Conservation (phyloP, 2,329 filamentous ascomycete species). For the Fusarium sp. region DNA sequence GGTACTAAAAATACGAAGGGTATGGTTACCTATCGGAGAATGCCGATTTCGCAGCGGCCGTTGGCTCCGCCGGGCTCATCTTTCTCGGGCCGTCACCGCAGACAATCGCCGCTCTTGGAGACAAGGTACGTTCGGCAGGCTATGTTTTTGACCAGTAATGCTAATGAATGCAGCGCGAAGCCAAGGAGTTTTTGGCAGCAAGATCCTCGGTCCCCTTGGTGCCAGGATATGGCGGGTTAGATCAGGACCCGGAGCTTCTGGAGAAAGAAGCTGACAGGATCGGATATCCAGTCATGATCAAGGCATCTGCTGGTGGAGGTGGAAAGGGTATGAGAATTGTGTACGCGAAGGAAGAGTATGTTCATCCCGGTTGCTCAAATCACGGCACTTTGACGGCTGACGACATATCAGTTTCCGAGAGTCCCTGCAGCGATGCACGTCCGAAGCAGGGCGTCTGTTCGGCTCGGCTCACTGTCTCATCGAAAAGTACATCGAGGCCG, state of each 20-base stretch:
- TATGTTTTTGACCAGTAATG: neutral
- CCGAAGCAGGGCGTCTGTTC: neutral
- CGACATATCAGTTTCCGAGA: neutral
- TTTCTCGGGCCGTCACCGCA: neutral
- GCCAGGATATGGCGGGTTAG: neutral
- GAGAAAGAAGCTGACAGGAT: neutral
- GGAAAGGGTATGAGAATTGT: neutral
- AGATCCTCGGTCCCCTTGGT: neutral
- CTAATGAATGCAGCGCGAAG: neutral
- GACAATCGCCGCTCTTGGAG: neutral
- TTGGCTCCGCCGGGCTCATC: neutral
- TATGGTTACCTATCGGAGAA: neutral
- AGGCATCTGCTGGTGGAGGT: neutral
- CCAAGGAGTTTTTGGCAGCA: neutral
- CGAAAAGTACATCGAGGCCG: neutral
- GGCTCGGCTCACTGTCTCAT: neutral
- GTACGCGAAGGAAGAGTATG: neutral
- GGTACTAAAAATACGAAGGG: fast-evolving
- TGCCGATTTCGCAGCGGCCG: neutral
- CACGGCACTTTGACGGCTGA: neutral
- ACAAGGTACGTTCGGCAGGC: neutral
- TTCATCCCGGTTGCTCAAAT: neutral
- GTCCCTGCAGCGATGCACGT: neutral
- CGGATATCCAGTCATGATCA: neutral
- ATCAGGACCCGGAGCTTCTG: neutral